Base-by-base conservation (phyloP, 306 rosid genomes). In the Hippophae gyantsensis region DNA sequence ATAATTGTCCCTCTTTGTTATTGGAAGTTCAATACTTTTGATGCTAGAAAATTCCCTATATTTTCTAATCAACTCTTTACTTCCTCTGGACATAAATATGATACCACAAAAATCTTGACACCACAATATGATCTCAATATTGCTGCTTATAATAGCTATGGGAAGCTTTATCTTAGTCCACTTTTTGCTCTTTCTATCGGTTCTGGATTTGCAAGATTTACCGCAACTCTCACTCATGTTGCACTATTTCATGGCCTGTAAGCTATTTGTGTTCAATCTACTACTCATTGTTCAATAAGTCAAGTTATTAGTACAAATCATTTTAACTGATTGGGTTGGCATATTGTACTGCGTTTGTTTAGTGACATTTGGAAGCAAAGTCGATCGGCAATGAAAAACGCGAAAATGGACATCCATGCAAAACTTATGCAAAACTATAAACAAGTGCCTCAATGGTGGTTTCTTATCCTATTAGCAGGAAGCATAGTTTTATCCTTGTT, bases 361-460 rank as follows among this genome's bases (percentile, higher is more conserved):
- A 93, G 99, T 6, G 99, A 79, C 56, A 93, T 93, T 52, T 62
- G 55, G 85, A 88, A 65, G 71, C 97, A 93, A 70, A 93, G 99
- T 64, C 78, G 71, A 68, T 81, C 84, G 9, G 99, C 95, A 43
- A 68, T 86, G 78, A 54, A 72, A 63, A 88, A 76, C 6, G 84
- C 11, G 43, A 88, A 86, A 65, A 9, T 82, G 60, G 99, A 93
- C 60, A 79, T 93, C 13, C 99, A 88, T 74, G 90, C 85, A 7
- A 88, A 67, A 78, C 84, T 93, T 48, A 93, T 93, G 99, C 67
- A 76, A 69, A 82, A 71, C 14, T 93, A 93, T 72, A 93, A 88
- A 65, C 83, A 75, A 74, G 99, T 93, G 70, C 99, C 99, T 48
- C 79, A 88, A 65, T 93, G 97, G 97, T 93, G 99, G 99, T 93